Conservation (phyloP, 108 stramenopile species). For the Stephanodiscus triporus region DNA sequence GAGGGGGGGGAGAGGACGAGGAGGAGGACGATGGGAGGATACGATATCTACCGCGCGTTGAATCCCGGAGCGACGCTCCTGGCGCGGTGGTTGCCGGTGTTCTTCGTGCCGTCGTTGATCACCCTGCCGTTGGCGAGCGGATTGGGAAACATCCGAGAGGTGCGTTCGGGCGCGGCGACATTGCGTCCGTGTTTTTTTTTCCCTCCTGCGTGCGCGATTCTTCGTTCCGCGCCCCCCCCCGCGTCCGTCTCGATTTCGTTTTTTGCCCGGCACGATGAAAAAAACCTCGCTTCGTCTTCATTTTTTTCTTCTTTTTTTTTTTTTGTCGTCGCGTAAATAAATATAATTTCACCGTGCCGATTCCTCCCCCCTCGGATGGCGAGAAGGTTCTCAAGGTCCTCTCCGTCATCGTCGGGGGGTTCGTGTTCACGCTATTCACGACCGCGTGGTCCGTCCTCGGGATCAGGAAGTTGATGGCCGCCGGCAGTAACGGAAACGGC, state of each 20-base stretch:
- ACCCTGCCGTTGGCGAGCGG: slow-evolving; percentile 52
- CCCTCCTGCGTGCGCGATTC: no score
- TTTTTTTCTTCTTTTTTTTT: no score
- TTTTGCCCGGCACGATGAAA: no score
- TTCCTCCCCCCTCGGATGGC: no score
- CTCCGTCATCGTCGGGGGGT: slow-evolving; percentile 63
- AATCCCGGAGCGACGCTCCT: slow-evolving; percentile 43
- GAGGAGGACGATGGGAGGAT: neutral
- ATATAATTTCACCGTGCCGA: no score
- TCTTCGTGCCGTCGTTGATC: slow-evolving; percentile 52
- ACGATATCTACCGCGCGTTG: slow-evolving; percentile 27
- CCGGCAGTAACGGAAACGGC: neutral
- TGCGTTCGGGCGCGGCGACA: no score
- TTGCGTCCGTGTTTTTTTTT: no score
- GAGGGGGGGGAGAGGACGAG: no score
- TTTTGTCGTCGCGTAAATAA: no score
- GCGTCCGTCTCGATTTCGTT: no score
- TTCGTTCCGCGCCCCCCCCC: no score
- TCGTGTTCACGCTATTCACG: slow-evolving; percentile 63
- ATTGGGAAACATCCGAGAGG: slow-evolving; percentile 35
- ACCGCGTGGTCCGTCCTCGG: slow-evolving; percentile 64
- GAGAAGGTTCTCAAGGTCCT: slow-evolving; percentile 68
- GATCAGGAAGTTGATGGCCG: slow-evolving; percentile 45
- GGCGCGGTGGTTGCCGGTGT: slow-evolving; percentile 53
- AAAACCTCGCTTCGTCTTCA: no score